Base-by-base conservation (phyloP, 345 rosid species). In the Gossypium mustelinum region DNA sequence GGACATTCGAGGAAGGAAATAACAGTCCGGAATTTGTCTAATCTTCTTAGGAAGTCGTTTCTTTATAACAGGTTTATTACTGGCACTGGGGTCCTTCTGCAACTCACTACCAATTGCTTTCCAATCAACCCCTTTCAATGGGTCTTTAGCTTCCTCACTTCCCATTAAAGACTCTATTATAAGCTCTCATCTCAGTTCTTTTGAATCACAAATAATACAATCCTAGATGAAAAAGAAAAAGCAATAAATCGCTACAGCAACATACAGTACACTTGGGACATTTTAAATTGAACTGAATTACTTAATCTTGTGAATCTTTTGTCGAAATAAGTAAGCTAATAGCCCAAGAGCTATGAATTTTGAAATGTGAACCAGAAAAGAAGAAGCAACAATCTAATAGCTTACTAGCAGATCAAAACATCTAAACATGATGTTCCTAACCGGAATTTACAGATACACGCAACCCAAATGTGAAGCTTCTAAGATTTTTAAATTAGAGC, bases 51-150 rank as follows among this genome's bases (percentile, higher is more conserved):
- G 97, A 13, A 90, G 86, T 68, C 93, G 87, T 81, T 90, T 91
- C 82, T 88, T 91, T 79, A 84, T 72, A 44, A 71, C 80, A 60
- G 66, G 73, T 81, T 91, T 89, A 7, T 76, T 78, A 61, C 85
- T 80, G 7, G 80, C 85, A 64, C 86, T 60, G 18, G 95, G 90
- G 61, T 88, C 85, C 77, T 87, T 92, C 84, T 89, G 93, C 84
- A 81, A 73, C 77, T 89, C 90, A 66, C 81, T 78, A 7, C 92
- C 97, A 64, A 85, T 76, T 6, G 83, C 92, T 69, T 85, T 89
- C 99, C 98, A 91, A 57, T 91, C 98, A 50, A 89, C 94, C 68
- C 94, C 96, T 76, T 88, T 87, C 80, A 94, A 87, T n/a, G 98
- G 97, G 66, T 91, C 96, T 75, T 86, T 91, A 1, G 87, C 77